Conservation (phyloP, 768 basidiomycete species). For the Cyclocybe cylindracea region DNA sequence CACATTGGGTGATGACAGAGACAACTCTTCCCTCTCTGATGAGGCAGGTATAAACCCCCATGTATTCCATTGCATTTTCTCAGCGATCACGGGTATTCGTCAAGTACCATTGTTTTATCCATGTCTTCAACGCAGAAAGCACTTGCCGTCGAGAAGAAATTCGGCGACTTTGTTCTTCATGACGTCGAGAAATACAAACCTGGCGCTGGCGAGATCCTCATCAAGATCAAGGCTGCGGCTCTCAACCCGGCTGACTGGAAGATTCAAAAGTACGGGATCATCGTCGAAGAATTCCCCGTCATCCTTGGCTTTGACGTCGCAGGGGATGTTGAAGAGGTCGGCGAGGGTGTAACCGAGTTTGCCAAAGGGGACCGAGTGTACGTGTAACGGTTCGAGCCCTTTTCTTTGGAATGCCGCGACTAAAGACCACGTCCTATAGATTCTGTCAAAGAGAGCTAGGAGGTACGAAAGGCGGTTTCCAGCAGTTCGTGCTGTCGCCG, state of each 20-base stretch:
- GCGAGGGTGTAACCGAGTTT: conserved; percentile 50
- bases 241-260: conserved; percentile 51
- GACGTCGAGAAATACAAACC: conserved; percentile 25
- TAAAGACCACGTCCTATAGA: neutral
- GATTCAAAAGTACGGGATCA: conserved; percentile 24
- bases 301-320: conserved; percentile 51
- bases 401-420: neutral
- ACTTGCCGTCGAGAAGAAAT: conserved; percentile 22
- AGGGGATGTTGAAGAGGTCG: conserved; percentile 52
- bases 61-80: neutral
- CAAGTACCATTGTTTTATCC: neutral
- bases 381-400: conserved; percentile 10
- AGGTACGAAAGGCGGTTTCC: conserved; percentile 39
- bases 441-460: conserved; percentile 43
- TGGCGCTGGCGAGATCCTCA: conserved; percentile 39
- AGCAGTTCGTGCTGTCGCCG: conserved; percentile 43
- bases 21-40: too few relatives aligned
- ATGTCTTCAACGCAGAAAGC: conserved; percentile 30
- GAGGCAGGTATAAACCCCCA: too few relatives aligned
- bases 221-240: conserved; percentile 39
- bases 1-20: too few relatives aligned
- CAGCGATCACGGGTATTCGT: neutral
- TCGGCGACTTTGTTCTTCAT: conserved; percentile 18
- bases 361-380: conserved; percentile 56
- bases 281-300: conserved; percentile 39